These are phyloP conservation scores for Sporothrix dimorphospora DNA, from an alignment of 2,329 filamentous ascomycete species.

Conservation along the genomic window DNA sequence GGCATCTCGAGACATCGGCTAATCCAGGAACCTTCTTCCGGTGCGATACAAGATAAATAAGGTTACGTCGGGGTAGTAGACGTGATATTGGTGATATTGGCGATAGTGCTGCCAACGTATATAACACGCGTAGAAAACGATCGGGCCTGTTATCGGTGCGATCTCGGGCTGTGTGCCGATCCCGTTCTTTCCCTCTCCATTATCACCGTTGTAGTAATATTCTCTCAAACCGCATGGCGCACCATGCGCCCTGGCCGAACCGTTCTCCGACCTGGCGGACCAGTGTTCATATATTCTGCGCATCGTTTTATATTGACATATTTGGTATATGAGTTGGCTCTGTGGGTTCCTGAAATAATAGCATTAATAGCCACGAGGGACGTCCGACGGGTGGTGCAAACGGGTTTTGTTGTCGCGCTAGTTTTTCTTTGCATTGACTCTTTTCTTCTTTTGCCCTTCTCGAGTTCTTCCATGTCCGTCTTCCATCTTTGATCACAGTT, in stretches of 20 bases:
- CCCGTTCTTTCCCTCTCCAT: neutral
- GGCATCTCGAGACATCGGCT: neutral
- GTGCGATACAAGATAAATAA: neutral
- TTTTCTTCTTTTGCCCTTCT: neutral
- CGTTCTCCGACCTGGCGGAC: constrained; percentile 6
- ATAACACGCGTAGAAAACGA: neutral
- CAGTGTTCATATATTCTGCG: neutral
- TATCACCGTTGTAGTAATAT: neutral
- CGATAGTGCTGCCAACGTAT: neutral
- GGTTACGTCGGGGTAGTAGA: neutral
- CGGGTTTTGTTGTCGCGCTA: too few species aligned
- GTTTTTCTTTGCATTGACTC: neutral
- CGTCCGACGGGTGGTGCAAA: neutral
- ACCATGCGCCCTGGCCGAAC: neutral
- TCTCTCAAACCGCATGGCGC: neutral
- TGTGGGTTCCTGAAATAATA: constrained; percentile 2
- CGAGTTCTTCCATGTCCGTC: neutral
- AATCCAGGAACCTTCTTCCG: constrained; percentile 17
- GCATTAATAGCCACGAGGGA: constrained; percentile 7
- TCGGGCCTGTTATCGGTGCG: constrained; percentile 11
- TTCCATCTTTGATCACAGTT: neutral
- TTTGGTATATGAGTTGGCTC: neutral
- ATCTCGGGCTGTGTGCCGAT: constrained; percentile 16
- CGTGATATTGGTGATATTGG: neutral
- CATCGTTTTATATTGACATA: neutral